Evolutionary conservation across 345 rosid species (phyloP).

Genomic region (Carallia pectinifolia): DNA sequence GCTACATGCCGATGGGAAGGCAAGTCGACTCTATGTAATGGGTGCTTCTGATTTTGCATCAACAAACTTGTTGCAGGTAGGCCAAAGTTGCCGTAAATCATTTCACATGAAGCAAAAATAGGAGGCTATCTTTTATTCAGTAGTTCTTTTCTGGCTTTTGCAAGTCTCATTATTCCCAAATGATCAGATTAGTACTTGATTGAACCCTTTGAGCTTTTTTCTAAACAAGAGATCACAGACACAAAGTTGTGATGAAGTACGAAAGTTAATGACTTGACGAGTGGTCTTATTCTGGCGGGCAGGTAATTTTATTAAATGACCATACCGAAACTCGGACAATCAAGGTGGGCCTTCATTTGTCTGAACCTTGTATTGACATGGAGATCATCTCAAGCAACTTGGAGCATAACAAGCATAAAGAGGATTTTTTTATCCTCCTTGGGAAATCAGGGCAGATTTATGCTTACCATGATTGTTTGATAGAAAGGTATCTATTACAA

Average conservation of each 20-base stretch:
- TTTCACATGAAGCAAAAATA: neutral
- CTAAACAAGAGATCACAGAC: neutral
- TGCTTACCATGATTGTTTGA: constrained; percentile 66
- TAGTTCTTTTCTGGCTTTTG: neutral
- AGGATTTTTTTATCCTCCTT: constrained; percentile 52
- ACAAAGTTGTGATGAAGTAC: neutral
- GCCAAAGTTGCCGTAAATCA: constrained; percentile 1
- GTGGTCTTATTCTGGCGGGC: constrained; percentile 19
- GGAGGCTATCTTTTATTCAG: neutral
- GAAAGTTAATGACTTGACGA: neutral
- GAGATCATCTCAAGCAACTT: constrained; percentile 52
- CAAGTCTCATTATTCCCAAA: neutral
- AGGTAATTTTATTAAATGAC: constrained; percentile 74
- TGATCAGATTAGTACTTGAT: no score
- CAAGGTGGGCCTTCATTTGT: constrained; percentile 67
- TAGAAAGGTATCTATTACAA: constrained; percentile 82
- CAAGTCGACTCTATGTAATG: constrained; percentile 65
- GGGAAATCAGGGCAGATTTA: constrained; percentile 81
- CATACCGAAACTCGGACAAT: constrained; percentile 69
- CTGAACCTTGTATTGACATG: constrained; percentile 79
- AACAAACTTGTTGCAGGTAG: constrained; percentile 59
- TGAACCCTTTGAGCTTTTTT: neutral
- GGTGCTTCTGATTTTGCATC: constrained; percentile 55
- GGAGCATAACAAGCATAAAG: constrained; percentile 64
- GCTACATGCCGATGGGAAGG: constrained; percentile 65